phyloP scores from a whole-genome alignment of 257 asterid species.

The Gentiana macrophylla region DNA sequence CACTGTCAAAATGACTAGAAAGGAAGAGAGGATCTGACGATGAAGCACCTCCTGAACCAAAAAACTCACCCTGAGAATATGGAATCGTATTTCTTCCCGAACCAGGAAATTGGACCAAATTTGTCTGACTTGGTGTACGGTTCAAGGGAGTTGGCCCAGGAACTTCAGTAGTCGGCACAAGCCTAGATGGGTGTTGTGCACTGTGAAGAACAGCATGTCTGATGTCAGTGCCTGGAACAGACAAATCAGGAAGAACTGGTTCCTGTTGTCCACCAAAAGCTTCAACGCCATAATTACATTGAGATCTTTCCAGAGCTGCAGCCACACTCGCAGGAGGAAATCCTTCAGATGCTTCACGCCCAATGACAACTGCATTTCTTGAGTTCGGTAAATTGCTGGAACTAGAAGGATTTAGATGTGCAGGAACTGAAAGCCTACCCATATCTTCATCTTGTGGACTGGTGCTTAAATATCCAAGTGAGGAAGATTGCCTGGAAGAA shows the following conservation, averaged over 20 bases:
- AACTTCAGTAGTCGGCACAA: slow-evolving; percentile 22
- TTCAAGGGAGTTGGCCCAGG: slow-evolving; percentile 23
- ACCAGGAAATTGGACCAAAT: slow-evolving; percentile 30
- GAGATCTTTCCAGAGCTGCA: slow-evolving; percentile 31
- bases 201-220: slow-evolving; percentile 32
- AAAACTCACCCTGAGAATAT: slow-evolving; percentile 42
- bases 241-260: slow-evolving; percentile 24
- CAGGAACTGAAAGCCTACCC: slow-evolving; percentile 32
- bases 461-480: slow-evolving; percentile 56
- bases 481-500: slow-evolving; percentile 46
- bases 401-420: slow-evolving; percentile 26
- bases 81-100: slow-evolving; percentile 30
- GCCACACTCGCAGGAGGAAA: slow-evolving; percentile 33
- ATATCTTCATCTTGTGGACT: slow-evolving; percentile 30
- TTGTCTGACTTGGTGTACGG: slow-evolving; percentile 31
- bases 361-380: slow-evolving; percentile 29
- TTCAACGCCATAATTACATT: slow-evolving; percentile 30
- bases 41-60: slow-evolving; percentile 30
- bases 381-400: slow-evolving; percentile 25
- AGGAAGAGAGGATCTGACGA: slow-evolving; percentile 31
- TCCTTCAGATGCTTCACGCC: slow-evolving; percentile 23
- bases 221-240: slow-evolving; percentile 24
- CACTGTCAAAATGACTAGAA: slow-evolving; percentile 38
- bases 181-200: slow-evolving; percentile 20
- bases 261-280: slow-evolving; percentile 37